Evolutionary conservation across 1,139 yeast species (phyloP).

Genomic region (Geotrichum macrosporum): DNA sequence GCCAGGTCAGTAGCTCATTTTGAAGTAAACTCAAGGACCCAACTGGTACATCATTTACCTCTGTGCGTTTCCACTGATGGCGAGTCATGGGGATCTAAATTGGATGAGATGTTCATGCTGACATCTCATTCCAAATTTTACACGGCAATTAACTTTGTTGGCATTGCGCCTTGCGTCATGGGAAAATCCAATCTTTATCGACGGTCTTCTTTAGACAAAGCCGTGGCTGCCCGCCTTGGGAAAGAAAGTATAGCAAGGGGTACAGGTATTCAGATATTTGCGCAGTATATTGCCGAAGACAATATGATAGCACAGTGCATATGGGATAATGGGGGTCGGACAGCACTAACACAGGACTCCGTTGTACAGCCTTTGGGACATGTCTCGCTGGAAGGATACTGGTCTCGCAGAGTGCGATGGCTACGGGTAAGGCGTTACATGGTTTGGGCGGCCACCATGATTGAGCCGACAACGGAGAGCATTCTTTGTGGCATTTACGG

Average conservation of each 20-base stretch:
- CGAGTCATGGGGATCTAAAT: conserved; percentile 53
- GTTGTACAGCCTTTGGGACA: conserved; percentile 72
- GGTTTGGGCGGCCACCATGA: conserved; percentile 78
- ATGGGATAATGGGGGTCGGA: conserved; percentile 59
- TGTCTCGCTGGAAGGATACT: conserved; percentile 50
- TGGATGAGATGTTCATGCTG: conserved; percentile 81
- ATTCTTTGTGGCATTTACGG: conserved; percentile 62
- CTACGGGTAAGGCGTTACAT: conserved; percentile 81
- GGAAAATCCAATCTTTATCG: conserved; percentile 86
- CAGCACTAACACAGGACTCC: conserved; percentile 73
- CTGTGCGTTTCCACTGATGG: conserved; percentile 48
- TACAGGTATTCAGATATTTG: conserved; percentile 65
- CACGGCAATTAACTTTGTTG: conserved; percentile 65
- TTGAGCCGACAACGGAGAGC: conserved; percentile 85
- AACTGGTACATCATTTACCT: conserved; percentile 78
- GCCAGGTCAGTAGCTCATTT: conserved; percentile 58
- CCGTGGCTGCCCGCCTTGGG: conserved; percentile 42
- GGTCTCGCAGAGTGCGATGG: conserved; percentile 75
- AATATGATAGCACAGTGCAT: conserved; percentile 86
- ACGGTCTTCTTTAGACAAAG: conserved; percentile 59
- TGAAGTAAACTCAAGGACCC: conserved; percentile 40
- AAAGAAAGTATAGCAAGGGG: conserved; percentile 22
- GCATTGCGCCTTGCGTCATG: conserved; percentile 87
- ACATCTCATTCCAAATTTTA: conserved; percentile 85
- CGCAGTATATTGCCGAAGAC: conserved; percentile 85